phyloP scores from a whole-genome alignment of 345 rosid species.

The Syzygium oleosum region DNA sequence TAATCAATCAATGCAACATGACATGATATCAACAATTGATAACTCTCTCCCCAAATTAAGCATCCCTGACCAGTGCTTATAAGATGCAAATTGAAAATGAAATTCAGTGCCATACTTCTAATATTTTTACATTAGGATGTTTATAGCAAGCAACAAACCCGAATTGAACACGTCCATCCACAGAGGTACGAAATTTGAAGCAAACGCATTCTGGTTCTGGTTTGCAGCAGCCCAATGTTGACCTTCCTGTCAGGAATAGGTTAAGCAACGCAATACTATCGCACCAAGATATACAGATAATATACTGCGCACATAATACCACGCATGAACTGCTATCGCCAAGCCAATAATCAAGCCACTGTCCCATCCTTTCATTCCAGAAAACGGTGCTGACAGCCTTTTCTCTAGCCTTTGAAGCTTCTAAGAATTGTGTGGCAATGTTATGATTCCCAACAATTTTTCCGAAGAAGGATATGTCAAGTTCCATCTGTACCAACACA shows the following conservation, averaged over 20 bases:
- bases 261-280: background rate
- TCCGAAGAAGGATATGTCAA: slow-evolving; percentile 66
- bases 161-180: slow-evolving; percentile 70
- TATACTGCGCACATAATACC: background rate
- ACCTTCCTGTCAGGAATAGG: slow-evolving; percentile 26
- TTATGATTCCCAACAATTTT: slow-evolving; percentile 35
- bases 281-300: background rate
- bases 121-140: background rate
- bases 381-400: slow-evolving; percentile 49
- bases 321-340: slow-evolving; percentile 1
- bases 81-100: background rate
- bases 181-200: slow-evolving; percentile 78
- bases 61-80: background rate
- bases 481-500: slow-evolving; percentile 66
- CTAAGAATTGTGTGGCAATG: slow-evolving; percentile 29
- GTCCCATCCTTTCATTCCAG: slow-evolving; percentile 61
- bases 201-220: slow-evolving; percentile 58
- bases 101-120: background rate
- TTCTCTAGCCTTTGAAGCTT: slow-evolving; percentile 53
- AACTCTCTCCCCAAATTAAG: background rate
- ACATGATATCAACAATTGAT: background rate
- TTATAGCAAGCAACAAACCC: slow-evolving; percentile 30
- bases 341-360: slow-evolving; percentile 91
- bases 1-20: background rate
- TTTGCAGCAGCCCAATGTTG: slow-evolving; percentile 48